Conservation (phyloP, 2,329 filamentous ascomycete species). For the Botrytis sinoallii region DNA sequence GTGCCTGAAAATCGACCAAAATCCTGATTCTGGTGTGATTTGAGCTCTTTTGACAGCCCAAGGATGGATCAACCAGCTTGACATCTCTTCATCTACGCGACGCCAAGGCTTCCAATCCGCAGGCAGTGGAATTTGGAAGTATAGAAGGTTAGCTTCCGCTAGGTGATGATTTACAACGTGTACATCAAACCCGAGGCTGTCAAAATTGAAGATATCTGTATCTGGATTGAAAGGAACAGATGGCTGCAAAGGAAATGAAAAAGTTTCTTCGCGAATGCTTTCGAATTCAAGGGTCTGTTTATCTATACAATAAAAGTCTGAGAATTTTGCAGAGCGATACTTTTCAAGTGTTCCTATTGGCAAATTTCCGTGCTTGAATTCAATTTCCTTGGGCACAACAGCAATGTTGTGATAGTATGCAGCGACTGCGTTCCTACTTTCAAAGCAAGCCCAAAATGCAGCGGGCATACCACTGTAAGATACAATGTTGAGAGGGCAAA, state of each 20-base stretch:
- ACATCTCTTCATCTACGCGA: fast-evolving
- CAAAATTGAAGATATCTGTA: background rate
- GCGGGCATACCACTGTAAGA: background rate
- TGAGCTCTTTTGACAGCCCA: background rate
- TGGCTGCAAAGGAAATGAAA: background rate
- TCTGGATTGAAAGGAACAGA: background rate
- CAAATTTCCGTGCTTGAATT: background rate
- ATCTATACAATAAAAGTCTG: background rate
- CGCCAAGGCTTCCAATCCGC: fast-evolving
- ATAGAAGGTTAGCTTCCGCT: fast-evolving
- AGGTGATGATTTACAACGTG: background rate
- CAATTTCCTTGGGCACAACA: background rate
- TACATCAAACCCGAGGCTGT: background rate
- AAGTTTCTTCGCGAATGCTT: background rate
- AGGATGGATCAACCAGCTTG: background rate
- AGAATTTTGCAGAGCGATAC: background rate
- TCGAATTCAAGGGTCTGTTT: background rate
- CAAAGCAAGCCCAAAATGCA: background rate
- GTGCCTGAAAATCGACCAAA: fast-evolving
- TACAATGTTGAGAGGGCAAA: background rate
- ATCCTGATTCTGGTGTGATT: background rate
- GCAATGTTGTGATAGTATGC: background rate
- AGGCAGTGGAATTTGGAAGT: fast-evolving
- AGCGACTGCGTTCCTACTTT: background rate
- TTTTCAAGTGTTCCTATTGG: background rate